phyloP scores from a whole-genome alignment of 768 basidiomycete species.

The Cytidiella melzeri region DNA sequence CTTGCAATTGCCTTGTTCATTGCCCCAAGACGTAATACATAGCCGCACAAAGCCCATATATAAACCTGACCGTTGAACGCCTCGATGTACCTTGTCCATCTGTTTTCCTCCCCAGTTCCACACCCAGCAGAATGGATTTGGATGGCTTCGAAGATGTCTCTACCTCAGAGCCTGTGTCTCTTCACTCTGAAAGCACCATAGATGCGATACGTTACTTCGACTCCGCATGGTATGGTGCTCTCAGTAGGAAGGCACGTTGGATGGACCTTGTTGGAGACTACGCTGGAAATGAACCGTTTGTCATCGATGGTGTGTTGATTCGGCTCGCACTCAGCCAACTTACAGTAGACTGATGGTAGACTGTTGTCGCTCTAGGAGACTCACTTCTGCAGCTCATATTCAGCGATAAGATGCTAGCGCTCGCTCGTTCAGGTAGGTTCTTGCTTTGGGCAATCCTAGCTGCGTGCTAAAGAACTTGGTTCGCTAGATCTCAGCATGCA shows the following conservation, averaged over 20 bases:
- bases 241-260: constrained; percentile 38
- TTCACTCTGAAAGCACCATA: too few species aligned
- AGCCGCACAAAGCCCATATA: too few species aligned
- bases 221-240: constrained; percentile 32
- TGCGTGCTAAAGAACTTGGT: too few species aligned
- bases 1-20: too few species aligned
- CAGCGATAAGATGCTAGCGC: constrained; percentile 53
- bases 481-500: constrained; percentile 53
- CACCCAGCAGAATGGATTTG: too few species aligned
- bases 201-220: too few species aligned
- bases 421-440: constrained; percentile 42
- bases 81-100: too few species aligned
- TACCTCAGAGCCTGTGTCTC: too few species aligned
- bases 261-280: constrained; percentile 73
- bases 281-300: constrained; percentile 58
- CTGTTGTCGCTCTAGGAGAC: constrained; percentile 41
- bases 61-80: too few species aligned
- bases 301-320: constrained; percentile 48
- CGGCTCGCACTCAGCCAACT: neutral
- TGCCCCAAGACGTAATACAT: too few species aligned
- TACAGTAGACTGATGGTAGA: neutral
- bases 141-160: too few species aligned
- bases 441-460: neutral
- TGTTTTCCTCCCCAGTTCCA: too few species aligned
- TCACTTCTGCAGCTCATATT: constrained; percentile 53